Evolutionary conservation across 805 yeast species (phyloP), one percentile per base, ranked within the genome.

Genomic region (Hanseniaspora vineae): DNA sequence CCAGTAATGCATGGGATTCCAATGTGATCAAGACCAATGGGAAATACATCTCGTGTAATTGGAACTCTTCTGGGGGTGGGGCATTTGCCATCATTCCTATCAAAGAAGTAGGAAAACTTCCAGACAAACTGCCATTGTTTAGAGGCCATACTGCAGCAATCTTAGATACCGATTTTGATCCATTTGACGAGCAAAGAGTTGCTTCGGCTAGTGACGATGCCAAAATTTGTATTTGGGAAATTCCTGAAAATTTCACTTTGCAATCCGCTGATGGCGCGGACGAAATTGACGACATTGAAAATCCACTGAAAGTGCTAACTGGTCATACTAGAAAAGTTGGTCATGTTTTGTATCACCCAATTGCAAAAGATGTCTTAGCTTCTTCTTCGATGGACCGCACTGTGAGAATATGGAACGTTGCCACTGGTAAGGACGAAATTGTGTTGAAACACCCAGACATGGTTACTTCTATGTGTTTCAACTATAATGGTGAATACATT

Each of bases 301-400:
- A 72, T 37, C 97, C 98, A 8, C 65, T 69, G 29, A 81, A 80
- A 54, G 68, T 77, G 42, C 73, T 89, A 53, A 56, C 77, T 19
- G 97, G 97, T n/a, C 99, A 92, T 62, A 71, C 82, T 44, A 76
- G 95, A 59, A 92, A 92, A 64, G 96, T 92, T 31, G 97, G 98
- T 12, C 96, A 87, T 58, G 81, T 94, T 32, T 71, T 74, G 51
- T 92, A 77, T 70, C 95, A 87, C 62, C 98, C 99, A 9, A 77
- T 83, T 39, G 97, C 95, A 32, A 73, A 77, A 56, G 76, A 87
- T 63, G 81, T 92, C 18, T 72, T 94, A 47, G 97, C 96, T 3
- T 84, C 96, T 1, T 78, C 94, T 6, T 86, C 96, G 0, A 75
- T 85, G 59, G 99, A 92, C 66, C 84, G 87, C 66, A 75, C 95